phyloP scores from a whole-genome alignment of 1,284 basidiomycete genomes.

The Cystobasidium slooffiae region DNA sequence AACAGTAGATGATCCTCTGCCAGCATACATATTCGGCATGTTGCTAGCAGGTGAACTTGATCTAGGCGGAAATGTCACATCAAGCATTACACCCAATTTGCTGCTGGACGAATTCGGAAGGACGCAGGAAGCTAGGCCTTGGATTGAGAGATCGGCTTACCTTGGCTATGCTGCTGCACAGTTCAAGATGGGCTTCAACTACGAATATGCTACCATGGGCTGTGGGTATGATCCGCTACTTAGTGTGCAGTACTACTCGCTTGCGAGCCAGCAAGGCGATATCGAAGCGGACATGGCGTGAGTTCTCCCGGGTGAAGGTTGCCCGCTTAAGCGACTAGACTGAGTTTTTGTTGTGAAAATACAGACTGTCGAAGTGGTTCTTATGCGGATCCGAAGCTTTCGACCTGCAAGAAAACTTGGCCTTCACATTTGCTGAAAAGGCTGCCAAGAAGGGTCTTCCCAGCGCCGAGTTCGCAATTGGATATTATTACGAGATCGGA shows the following conservation, averaged over 20 bases:
- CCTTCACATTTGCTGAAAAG: conserved; percentile 88
- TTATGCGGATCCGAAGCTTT: conserved; percentile 71
- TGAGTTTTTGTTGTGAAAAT: background rate
- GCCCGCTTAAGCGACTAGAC: background rate
- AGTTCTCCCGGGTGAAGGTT: conserved; percentile 59
- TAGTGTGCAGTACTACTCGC: conserved; percentile 87
- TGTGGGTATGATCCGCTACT: conserved; percentile 87
- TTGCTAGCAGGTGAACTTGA: conserved; percentile 78
- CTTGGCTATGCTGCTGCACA: conserved; percentile 86
- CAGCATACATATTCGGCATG: conserved; percentile 78
- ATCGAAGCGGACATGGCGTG: conserved; percentile 89
- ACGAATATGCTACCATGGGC: conserved; percentile 84
- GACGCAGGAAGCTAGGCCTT: conserved; percentile 60
- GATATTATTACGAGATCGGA: conserved; percentile 80
- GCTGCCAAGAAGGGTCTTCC: conserved; percentile 78
- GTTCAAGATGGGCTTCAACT: conserved; percentile 89
- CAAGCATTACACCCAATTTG: conserved; percentile 61
- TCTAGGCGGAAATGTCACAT: conserved; percentile 64
- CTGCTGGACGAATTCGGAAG: conserved; percentile 60
- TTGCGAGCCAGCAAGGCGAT: conserved; percentile 81
- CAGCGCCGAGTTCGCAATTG: conserved; percentile 90
- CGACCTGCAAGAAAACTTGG: conserved; percentile 65
- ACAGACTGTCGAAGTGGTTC: conserved; percentile 50
- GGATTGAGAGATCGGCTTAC: conserved; percentile 79
- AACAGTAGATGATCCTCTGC: conserved; percentile 69